Percentiles rank a stretch among this genome's conserved stretches.
These are phyloP conservation scores for Batrachochytrium dendrobatidis DNA, from an alignment of 371 early-diverging fungal genomes.

Conservation along the genomic window DNA sequence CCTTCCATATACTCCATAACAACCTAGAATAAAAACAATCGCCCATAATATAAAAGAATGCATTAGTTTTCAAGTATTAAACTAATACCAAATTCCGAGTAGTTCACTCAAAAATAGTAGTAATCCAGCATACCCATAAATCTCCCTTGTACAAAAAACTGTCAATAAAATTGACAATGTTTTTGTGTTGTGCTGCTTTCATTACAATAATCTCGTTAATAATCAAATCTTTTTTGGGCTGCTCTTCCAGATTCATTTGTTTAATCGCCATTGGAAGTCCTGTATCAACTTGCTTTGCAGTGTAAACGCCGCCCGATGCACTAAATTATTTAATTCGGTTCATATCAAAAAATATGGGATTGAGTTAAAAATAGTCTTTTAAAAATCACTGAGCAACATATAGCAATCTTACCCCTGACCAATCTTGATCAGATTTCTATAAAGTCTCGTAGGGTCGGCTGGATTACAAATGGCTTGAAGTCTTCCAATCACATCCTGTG, in stretches of 20 bases:
- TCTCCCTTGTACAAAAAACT: conserved; percentile 82
- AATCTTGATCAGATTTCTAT: conserved; percentile 77
- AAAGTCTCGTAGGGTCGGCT: conserved; percentile 66
- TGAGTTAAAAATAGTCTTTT: neutral
- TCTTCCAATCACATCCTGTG: conserved; percentile 73
- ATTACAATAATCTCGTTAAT: conserved; percentile 95
- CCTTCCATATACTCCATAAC: conserved; percentile 98
- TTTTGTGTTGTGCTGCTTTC: conserved; percentile 82
- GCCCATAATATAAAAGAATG: neutral
- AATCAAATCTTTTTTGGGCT: conserved; percentile 93
- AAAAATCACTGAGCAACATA: neutral
- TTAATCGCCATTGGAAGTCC: conserved; percentile 80
- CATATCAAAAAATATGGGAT: neutral
- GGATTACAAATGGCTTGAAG: conserved; percentile 81
- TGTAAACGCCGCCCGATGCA: conserved; percentile 91
- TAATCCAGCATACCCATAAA: conserved; percentile 55
- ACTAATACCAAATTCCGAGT: neutral
- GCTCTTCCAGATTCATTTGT: conserved; percentile 92
- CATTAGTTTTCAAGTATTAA: conserved; percentile 1
- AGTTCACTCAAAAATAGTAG: neutral
- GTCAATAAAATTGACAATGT: conserved; percentile 95
- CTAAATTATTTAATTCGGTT: conserved; percentile 28
- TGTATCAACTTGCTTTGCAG: conserved; percentile 64
- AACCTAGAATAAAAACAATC: conserved; percentile 24
- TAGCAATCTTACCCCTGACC: conserved; percentile 70